Evolutionary conservation across 257 asterid species (phyloP), one percentile per base, ranked within the genome.

Genomic region (Coffea canephora): DNA sequence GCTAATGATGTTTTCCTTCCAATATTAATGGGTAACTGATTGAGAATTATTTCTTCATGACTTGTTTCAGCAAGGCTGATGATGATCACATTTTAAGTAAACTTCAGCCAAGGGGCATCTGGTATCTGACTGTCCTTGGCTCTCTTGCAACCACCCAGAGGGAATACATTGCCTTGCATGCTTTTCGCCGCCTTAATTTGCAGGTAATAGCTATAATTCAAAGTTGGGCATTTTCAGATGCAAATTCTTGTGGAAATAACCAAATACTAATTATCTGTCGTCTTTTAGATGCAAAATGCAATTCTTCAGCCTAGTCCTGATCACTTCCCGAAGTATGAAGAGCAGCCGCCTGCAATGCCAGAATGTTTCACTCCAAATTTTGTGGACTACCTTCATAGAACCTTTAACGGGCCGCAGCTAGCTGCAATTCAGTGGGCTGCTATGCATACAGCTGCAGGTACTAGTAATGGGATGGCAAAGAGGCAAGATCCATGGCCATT

Each of bases 341-440:
- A 94, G 87, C 97, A 91, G 80, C 91, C 99, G 27, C 99, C 98
- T 78, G 91, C 98, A 69, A 91, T 96, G 95, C 99, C 98, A 50
- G 99, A 96, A 82, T 96, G 99, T 89, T 94, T 96, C 83, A 96
- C 99, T 18, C 91, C 99, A 5, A 88, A 88, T 85, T 96, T 96
- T 84, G 91, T 90, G 52, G 98, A 92, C 49, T 79, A 92, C 87
- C 88, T 96, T 46, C 97, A 85, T 78, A 90, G 87, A 87, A 89
- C 93, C 65, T 95, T 95, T 77, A 95, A 95, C 54, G 93, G 89
- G 34, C 99, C 99, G 71, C 99, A 95, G 85, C 87, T 95, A 71
- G 93, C 87, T 59, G 99, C 99, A 77, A 95, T 95, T 82, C 99
- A 95, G 77, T 95, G 99, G 99, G 99, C 99, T 50, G 99, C 98